A percentile compares a stretch with the other conserved stretches of the same genome.
Conservation (phyloP, 805 yeast species). For the Starmerella ratchasimensis region DNA sequence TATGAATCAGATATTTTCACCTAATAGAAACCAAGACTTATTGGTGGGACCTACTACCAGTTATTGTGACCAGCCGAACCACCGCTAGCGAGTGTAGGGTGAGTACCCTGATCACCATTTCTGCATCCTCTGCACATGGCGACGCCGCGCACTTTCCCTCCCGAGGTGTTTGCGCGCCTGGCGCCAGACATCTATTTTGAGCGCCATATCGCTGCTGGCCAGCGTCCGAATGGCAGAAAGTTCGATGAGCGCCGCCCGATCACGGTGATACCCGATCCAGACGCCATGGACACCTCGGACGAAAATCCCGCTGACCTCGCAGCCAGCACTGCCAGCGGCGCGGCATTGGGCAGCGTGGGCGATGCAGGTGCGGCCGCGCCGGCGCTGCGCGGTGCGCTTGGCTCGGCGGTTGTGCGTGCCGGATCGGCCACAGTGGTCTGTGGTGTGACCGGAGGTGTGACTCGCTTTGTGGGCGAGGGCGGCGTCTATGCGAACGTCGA, state of each 20-base stretch:
- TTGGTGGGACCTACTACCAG: no score
- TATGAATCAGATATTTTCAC: no score
- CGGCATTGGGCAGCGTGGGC: no score
- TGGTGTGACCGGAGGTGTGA: constrained; percentile 45
- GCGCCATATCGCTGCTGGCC: constrained; percentile 59
- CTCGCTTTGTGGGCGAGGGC: constrained; percentile 39
- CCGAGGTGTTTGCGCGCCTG: constrained; percentile 66
- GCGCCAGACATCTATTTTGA: constrained; percentile 76
- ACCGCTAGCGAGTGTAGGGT: no score
- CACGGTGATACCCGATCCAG: constrained; percentile 24
- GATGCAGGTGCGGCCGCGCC: constrained; percentile 4
- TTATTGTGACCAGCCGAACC: no score
- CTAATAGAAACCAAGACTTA: no score
- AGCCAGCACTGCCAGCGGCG: no score
- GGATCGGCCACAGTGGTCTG: constrained; percentile 68
- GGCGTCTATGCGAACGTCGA: constrained; percentile 62
- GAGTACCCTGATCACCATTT: no score
- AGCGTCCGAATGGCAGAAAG: constrained; percentile 58
- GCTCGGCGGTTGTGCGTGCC: constrained; percentile 53
- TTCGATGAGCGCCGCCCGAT: constrained; percentile 60
- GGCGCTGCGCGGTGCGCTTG: constrained; percentile 31
- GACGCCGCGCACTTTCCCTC: constrained; percentile 51
- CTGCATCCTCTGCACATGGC: background rate
- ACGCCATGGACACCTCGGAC: no score
- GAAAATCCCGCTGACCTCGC: no score